Evolutionary conservation across 2,329 filamentous ascomycete genomes (phyloP).

Genomic region (Cucurbitaria berberidis): DNA sequence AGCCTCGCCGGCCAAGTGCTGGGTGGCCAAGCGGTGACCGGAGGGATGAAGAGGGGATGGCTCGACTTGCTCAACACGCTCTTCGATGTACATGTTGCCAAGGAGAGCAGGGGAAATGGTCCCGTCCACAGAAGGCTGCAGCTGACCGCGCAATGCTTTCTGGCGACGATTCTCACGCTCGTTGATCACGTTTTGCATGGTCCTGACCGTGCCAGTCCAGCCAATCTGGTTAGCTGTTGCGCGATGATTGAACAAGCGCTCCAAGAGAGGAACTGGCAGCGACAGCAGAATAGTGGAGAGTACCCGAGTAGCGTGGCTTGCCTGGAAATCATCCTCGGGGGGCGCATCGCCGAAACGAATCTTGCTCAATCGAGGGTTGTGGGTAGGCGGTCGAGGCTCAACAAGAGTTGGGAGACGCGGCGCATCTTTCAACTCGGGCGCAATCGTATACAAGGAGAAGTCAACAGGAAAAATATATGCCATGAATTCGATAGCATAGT

Average conservation of each 20-base stretch:
- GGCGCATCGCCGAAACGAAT: constrained; percentile 76
- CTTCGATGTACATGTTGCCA: constrained; percentile 40
- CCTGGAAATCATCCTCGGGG: constrained; percentile 49
- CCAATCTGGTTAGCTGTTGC: constrained; percentile 57
- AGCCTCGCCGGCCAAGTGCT: constrained; percentile 13
- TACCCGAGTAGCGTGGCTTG: constrained; percentile 52
- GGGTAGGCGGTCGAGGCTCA: constrained; percentile 46
- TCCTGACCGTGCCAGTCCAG: constrained; percentile 45
- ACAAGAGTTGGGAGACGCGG: constrained; percentile 54
- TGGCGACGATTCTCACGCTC: constrained; percentile 53
- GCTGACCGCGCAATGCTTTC: constrained; percentile 35
- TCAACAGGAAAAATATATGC: constrained; percentile 64
- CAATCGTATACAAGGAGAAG: constrained; percentile 64
- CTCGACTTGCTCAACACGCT: constrained; percentile 47
- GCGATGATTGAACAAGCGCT: constrained; percentile 68
- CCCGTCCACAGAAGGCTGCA: constrained; percentile 28
- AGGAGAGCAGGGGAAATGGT: constrained; percentile 24
- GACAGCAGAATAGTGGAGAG: constrained; percentile 73
- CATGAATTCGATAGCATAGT: constrained; percentile 64
- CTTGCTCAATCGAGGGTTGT: constrained; percentile 63
- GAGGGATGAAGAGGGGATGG: constrained; percentile 44
- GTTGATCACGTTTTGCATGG: constrained; percentile 51
- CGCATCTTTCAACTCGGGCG: constrained; percentile 54
- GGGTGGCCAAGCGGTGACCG: constrained; percentile 42
- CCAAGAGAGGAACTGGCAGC: constrained; percentile 70